phyloP scores from a whole-genome alignment of 2,329 filamentous ascomycete species.

The Tympanopsis confertula region DNA sequence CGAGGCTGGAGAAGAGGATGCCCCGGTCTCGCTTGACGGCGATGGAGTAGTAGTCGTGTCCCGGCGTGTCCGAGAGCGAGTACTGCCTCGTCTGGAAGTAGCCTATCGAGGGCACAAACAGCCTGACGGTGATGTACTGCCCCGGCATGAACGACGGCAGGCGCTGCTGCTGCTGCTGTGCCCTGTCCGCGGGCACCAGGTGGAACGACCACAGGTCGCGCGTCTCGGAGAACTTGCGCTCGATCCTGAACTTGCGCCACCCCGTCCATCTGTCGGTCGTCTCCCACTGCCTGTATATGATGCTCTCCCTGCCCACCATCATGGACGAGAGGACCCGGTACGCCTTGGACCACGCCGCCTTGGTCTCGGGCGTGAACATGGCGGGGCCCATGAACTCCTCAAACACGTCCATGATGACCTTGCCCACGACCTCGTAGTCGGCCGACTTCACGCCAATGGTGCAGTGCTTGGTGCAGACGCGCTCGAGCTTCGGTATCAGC shows the following conservation, averaged over 20 bases:
- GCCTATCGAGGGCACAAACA: slow-evolving; percentile 49
- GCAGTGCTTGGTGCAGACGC: neutral
- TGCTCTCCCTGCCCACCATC: neutral
- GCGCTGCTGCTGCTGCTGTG: slow-evolving; percentile 15
- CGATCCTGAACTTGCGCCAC: slow-evolving; percentile 43
- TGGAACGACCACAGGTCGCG: slow-evolving; percentile 60
- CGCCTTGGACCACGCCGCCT: neutral
- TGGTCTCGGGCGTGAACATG: neutral
- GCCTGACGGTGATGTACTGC: slow-evolving; percentile 60
- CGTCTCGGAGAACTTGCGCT: slow-evolving; percentile 41
- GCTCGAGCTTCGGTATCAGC: neutral
- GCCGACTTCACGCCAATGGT: neutral
- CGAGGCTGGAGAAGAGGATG: slow-evolving; percentile 10
- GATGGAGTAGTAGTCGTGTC: slow-evolving; percentile 54
- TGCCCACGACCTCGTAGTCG: neutral
- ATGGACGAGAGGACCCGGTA: neutral
- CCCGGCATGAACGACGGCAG: slow-evolving; percentile 57
- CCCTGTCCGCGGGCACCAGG: slow-evolving; percentile 50
- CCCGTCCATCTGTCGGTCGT: too few species aligned
- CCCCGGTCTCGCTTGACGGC: slow-evolving; percentile 55
- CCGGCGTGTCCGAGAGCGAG: slow-evolving; percentile 51
- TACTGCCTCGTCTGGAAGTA: slow-evolving; percentile 65
- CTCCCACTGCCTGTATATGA: slow-evolving; percentile 18
- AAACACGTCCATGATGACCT: neutral
- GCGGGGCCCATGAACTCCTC: neutral